Evolutionary conservation across 208 protist genomes (phyloP).

Genomic region (Spongospora subterranea): DNA sequence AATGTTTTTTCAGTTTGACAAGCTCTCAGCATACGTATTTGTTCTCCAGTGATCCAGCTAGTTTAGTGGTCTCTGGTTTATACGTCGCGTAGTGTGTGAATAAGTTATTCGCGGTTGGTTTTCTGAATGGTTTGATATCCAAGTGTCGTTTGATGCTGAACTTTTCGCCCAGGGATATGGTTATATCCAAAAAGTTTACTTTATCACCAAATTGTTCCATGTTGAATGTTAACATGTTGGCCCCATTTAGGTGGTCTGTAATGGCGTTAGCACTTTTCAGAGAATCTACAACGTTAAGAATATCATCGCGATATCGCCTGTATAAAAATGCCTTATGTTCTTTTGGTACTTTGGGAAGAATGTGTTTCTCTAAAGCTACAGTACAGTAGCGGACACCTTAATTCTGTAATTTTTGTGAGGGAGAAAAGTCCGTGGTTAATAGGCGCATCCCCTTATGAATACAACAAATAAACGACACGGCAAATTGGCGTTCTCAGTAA

Average conservation of each 20-base stretch:
- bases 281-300: background rate
- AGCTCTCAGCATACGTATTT: background rate
- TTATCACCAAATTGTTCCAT: background rate
- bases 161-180: background rate
- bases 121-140: constrained; percentile 19
- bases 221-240: background rate
- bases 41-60: constrained; percentile 30
- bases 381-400: too few species aligned
- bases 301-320: constrained; percentile 3
- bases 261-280: background rate
- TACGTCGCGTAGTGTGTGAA: constrained; percentile 11
- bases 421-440: too few species aligned
- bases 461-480: too few species aligned
- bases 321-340: background rate
- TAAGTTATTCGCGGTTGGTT: background rate
- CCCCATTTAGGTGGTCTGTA: background rate
- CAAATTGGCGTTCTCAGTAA: too few species aligned
- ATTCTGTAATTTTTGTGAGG: too few species aligned
- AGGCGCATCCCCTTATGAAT: too few species aligned
- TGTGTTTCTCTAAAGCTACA: background rate
- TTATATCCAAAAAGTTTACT: constrained; percentile 12
- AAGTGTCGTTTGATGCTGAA: background rate
- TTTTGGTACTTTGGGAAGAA: background rate
- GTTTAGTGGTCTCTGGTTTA: constrained; percentile 9
- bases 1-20: background rate